Base-by-base conservation (phyloP, 2,329 filamentous ascomycete species). In the Aquanectria penicillioides region DNA sequence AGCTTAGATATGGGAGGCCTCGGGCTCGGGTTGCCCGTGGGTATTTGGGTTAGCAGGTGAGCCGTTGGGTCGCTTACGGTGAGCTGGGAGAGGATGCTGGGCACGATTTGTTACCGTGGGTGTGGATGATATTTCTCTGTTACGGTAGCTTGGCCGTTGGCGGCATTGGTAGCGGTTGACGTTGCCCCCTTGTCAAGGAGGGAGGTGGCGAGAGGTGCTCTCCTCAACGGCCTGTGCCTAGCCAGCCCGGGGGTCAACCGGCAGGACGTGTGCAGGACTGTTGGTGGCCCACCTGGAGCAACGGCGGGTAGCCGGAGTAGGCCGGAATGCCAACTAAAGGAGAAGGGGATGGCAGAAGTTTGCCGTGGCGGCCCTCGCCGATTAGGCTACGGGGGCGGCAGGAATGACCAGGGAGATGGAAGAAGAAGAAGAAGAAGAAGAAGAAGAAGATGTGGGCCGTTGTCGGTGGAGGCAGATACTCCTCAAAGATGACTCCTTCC, bases 1-100 rank as follows among this genome's bases (percentile, higher is more conserved):
- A 59, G 51, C 61, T 65, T 61, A 65, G 62, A 65, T 57, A 51
- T 56, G 61, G 56, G 61, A 63, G 64, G 41, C 54, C 57, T 57
- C 40, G 49, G 63, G 29, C 47, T 66, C 38, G 33, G 47, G 48
- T 46, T 55, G 40, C 55, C 46, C 41, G 34, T 31, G 28, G 38
- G 43, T 46, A 62, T 54, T 63, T 68, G 59, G 61, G 51, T 61
- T 62, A 60, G 57, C 51, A 57, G 50, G 49, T 58, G 56, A 62
- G 57, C 51, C 60, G 51, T 64, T 69, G 58, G 61, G 57, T 63
- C 43, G 52, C 51, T 59, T 44, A 43, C 51, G 41, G 48, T 56
- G 57, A 48, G 43, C 63, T 55, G 34, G 34, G 55, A 38, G 18
- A 59, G 22, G 48, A 60, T 56, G 48, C 48, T 55, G 49, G 54